Evolutionary conservation across 176 grass and related monocot genomes (phyloP).

Genomic region (Calamus simplicifolius): DNA sequence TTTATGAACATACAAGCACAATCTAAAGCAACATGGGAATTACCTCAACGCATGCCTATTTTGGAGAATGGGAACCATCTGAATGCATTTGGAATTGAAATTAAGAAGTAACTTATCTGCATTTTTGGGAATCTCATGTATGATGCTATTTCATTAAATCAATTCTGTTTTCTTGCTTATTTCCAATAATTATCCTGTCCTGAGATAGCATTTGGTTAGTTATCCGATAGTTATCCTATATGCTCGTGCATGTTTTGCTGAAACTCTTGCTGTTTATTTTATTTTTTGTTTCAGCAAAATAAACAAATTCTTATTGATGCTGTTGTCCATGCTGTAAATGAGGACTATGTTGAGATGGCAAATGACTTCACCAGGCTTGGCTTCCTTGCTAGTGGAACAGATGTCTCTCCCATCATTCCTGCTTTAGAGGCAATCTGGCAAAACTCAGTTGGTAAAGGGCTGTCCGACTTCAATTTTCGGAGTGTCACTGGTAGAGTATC

Average conservation of each 20-base stretch:
- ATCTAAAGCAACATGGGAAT: too few species aligned
- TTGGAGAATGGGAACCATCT: too few species aligned
- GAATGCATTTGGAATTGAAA: too few species aligned
- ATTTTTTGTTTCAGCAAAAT: conserved; percentile 70
- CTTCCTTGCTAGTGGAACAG: conserved; percentile 87
- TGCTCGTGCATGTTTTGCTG: neutral
- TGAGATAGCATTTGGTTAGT: too few species aligned
- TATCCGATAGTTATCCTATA: neutral
- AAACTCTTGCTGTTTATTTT: conserved; percentile 1
- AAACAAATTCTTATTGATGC: conserved; percentile 98
- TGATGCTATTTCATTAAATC: too few species aligned
- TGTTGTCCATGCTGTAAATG: conserved; percentile 97
- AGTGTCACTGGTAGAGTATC: conserved; percentile 65
- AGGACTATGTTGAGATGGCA: conserved; percentile 99
- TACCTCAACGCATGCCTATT: too few species aligned
- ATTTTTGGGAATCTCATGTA: too few species aligned
- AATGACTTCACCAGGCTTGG: conserved; percentile 99
- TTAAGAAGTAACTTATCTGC: too few species aligned
- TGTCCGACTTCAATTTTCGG: conserved; percentile 97
- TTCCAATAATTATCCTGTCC: too few species aligned
- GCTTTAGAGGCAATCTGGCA: conserved; percentile 96
- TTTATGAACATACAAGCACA: too few species aligned
- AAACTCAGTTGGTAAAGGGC: conserved; percentile 92
- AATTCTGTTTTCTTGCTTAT: too few species aligned
- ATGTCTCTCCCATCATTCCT: conserved; percentile 91